Percentiles rank a stretch among this genome's conserved stretches.
Evolutionary conservation across 805 yeast genomes (phyloP).

Genomic region (Kockiozyma suomiensis): DNA sequence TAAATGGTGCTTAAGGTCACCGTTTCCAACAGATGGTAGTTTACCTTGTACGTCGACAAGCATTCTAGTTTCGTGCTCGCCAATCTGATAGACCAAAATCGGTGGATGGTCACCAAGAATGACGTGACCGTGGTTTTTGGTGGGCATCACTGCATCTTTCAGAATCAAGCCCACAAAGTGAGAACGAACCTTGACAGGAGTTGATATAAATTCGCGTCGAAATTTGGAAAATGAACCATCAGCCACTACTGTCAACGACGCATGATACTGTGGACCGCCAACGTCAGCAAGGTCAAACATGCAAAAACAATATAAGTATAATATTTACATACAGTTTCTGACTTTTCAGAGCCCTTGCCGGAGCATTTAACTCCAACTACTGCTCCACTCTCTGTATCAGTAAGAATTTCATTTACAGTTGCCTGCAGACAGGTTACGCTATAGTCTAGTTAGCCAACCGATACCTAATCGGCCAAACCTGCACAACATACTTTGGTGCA

Average conservation of each 20-base stretch:
- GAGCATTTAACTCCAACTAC: conserved; percentile 74
- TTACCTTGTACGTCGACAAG: conserved; percentile 81
- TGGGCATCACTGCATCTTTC: conserved; percentile 73
- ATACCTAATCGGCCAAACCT: too few relatives aligned
- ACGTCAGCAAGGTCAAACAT: not conserved
- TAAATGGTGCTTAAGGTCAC: conserved; percentile 65
- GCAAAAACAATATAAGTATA: not conserved
- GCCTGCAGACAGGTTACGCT: conserved; percentile 83
- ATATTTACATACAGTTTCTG: conserved; percentile 43
- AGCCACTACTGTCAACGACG: conserved; percentile 72
- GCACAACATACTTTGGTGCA: conserved; percentile 52
- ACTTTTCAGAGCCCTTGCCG: conserved; percentile 41
- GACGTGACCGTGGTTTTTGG: conserved; percentile 83
- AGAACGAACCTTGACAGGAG: conserved; percentile 70
- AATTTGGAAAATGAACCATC: conserved; percentile 96
- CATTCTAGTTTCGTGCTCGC: conserved; percentile 80
- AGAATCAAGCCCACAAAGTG: conserved; percentile 86
- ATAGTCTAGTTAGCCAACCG: not conserved
- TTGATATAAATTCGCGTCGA: conserved; percentile 69
- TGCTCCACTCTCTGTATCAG: conserved; percentile 54
- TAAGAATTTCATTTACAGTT: conserved; percentile 68
- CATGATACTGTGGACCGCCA: conserved; percentile 45
- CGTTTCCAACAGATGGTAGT: conserved; percentile 65
- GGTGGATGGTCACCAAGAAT: conserved; percentile 86
- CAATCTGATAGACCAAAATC: conserved; percentile 82